Conservation (phyloP, 1,284 basidiomycete species). For the Grifola frondosa region DNA sequence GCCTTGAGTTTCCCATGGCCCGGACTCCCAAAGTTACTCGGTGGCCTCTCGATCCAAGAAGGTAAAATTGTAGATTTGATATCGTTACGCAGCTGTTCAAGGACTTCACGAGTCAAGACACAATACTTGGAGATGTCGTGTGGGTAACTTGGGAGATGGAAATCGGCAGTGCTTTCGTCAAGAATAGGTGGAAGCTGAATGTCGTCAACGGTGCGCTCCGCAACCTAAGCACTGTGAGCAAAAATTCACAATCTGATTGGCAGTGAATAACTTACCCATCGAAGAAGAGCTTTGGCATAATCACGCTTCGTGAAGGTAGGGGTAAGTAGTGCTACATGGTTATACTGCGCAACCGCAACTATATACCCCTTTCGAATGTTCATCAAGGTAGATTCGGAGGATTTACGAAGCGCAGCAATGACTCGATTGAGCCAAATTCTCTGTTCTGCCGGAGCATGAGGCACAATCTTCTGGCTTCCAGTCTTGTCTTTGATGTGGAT, state of each 20-base stretch:
- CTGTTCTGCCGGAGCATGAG: neutral
- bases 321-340: neutral
- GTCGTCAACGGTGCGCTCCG: too few species aligned
- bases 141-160: neutral
- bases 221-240: too few species aligned
- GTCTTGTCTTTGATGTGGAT: neutral
- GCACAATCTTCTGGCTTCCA: neutral
- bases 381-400: too few species aligned
- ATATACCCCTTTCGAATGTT: slow-evolving; percentile 7
- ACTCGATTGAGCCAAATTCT: neutral
- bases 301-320: neutral
- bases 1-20: slow-evolving; percentile 35
- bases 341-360: neutral
- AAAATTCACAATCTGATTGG: too few species aligned
- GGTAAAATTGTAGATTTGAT: slow-evolving; percentile 28
- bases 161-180: neutral
- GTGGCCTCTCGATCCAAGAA: slow-evolving; percentile 28
- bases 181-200: neutral
- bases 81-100: slow-evolving; percentile 26
- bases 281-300: neutral
- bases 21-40: slow-evolving; percentile 28
- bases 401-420: neutral
- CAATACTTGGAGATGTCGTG: neutral
- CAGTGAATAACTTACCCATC: neutral
- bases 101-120: neutral